Evolutionary conservation across 176 grass and related monocot species (phyloP).

Genomic region (Hsuehochloa calcarea): DNA sequence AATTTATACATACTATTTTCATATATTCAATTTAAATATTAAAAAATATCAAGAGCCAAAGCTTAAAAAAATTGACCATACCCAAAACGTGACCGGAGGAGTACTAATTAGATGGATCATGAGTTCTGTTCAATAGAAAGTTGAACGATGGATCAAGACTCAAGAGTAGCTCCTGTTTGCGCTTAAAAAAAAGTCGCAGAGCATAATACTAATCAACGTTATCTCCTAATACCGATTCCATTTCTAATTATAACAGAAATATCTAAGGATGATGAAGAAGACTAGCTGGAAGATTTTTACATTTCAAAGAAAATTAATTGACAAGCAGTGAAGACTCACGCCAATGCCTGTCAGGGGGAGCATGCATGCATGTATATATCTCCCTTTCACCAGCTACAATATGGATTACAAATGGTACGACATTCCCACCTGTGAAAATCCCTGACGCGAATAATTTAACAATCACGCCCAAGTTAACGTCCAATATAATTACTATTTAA

Average conservation of each 20-base stretch:
- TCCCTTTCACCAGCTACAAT: conserved; percentile 36
- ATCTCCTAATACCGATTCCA: neutral
- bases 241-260: neutral
- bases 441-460: conserved; percentile 6
- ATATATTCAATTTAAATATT: too few species aligned
- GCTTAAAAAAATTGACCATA: too few species aligned
- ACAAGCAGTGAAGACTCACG: neutral
- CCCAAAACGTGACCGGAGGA: too few species aligned
- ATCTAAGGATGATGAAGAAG: neutral
- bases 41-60: too few species aligned
- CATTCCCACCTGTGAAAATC: neutral
- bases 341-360: neutral
- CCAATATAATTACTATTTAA: conserved; percentile 21
- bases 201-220: neutral
- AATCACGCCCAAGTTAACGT: conserved; percentile 10
- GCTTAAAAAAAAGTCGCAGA: neutral
- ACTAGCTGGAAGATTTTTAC: neutral
- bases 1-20: too few species aligned
- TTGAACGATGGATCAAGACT: neutral
- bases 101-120: neutral
- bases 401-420: conserved; percentile 28
- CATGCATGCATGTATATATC: neutral
- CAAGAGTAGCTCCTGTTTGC: conserved; percentile 23
- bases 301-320: neutral
- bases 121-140: neutral